A percentile compares a stretch with the other conserved stretches of the same genome.
These are phyloP conservation scores for Lactarius hatsudake DNA, from an alignment of 768 basidiomycete species.

Conservation along the genomic window DNA sequence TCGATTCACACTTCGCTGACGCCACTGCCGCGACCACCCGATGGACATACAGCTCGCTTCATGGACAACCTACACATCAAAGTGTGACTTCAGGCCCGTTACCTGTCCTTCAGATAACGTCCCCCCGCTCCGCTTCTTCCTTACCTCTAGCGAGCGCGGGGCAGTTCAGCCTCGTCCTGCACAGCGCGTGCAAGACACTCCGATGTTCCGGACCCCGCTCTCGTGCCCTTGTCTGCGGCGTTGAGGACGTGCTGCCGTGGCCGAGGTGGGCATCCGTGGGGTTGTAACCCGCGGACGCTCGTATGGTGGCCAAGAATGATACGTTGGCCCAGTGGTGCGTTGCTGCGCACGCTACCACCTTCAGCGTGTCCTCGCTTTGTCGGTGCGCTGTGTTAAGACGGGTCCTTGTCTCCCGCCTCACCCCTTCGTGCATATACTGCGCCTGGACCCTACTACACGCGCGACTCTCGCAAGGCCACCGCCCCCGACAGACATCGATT, in stretches of 20 bases:
- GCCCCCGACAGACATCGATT: slow-evolving; percentile 60
- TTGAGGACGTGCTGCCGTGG: slow-evolving; percentile 48
- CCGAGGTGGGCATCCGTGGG: slow-evolving; percentile 55
- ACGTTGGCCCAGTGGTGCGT: slow-evolving; percentile 75
- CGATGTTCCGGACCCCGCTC: slow-evolving; percentile 56
- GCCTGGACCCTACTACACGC: slow-evolving; percentile 57
- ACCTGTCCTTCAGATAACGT: slow-evolving; percentile 37
- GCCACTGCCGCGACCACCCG: background rate
- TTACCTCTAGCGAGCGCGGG: too few relatives aligned
- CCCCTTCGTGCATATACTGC: slow-evolving; percentile 74
- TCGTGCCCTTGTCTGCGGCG: slow-evolving; percentile 58
- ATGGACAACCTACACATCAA: slow-evolving; percentile 68
- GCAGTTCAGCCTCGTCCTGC: slow-evolving; percentile 47
- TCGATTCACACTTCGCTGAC: background rate
- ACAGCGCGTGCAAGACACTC: slow-evolving; percentile 60
- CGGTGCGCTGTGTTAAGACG: background rate
- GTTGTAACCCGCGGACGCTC: slow-evolving; percentile 65
- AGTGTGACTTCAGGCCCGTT: slow-evolving; percentile 49
- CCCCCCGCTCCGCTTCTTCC: background rate
- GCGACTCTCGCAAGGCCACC: slow-evolving; percentile 65
- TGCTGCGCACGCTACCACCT: slow-evolving; percentile 79
- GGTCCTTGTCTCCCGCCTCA: slow-evolving; percentile 36
- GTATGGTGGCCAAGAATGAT: slow-evolving; percentile 69
- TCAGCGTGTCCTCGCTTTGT: slow-evolving; percentile 46
- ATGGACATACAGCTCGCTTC: slow-evolving; percentile 52